Percentiles rank a stretch among this genome's conserved stretches.
Conservation (phyloP, 1,284 basidiomycete species). For the Neonothopanus nambi region DNA sequence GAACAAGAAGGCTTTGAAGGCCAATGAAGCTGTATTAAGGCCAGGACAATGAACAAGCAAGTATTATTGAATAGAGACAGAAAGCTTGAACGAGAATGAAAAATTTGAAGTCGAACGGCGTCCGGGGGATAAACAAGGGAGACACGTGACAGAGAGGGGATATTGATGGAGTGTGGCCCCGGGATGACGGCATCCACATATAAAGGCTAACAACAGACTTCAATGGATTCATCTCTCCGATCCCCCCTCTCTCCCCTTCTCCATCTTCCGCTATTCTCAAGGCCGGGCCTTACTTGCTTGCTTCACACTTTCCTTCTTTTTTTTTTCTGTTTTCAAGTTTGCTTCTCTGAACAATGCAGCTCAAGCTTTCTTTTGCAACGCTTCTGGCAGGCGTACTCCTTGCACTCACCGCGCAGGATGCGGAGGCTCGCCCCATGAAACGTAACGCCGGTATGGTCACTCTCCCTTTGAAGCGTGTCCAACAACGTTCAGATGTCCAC, state of each 20-base stretch:
- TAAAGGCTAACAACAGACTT: not conserved
- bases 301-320: slow-evolving; percentile 21
- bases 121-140: too few relatives aligned
- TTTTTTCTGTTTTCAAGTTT: slow-evolving; percentile 19
- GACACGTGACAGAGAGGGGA: too few relatives aligned
- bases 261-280: slow-evolving; percentile 24
- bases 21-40: too few relatives aligned
- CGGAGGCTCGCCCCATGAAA: slow-evolving; percentile 41
- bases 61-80: too few relatives aligned
- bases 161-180: too few relatives aligned
- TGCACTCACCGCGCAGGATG: slow-evolving; percentile 39
- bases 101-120: too few relatives aligned
- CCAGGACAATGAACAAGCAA: too few relatives aligned
- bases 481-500: slow-evolving; percentile 46
- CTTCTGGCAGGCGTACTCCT: slow-evolving; percentile 56
- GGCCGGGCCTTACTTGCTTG: slow-evolving; percentile 27
- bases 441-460: slow-evolving; percentile 46
- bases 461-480: slow-evolving; percentile 55
- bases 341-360: slow-evolving; percentile 45
- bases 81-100: too few relatives aligned
- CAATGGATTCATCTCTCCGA: not conserved
- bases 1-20: too few relatives aligned
- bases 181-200: not conserved
- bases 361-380: slow-evolving; percentile 49
- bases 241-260: slow-evolving; percentile 17